Conservation (phyloP, 257 asterid genomes). For the Plectranthus barbatus region DNA sequence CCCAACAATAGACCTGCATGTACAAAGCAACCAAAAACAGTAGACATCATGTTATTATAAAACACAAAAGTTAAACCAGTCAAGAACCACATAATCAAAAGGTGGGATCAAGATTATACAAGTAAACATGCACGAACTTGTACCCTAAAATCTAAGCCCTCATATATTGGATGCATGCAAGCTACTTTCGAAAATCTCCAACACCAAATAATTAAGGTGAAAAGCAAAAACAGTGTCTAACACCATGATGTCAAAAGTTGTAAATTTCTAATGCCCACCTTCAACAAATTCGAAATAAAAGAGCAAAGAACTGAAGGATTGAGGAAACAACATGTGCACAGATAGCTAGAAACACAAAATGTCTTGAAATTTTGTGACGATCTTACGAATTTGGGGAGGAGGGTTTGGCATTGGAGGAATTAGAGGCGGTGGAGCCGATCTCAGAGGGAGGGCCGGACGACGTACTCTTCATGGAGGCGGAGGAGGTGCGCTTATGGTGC, state of each 20-base stretch:
- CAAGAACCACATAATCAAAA: neutral
- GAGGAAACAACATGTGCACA: neutral
- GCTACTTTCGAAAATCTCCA: neutral
- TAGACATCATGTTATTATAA: neutral
- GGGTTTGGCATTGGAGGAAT: constrained; percentile 38
- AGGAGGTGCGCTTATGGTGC: constrained; percentile 31
- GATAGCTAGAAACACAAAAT: neutral
- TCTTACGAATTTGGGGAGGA: constrained; percentile 54
- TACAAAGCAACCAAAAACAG: neutral
- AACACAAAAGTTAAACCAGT: neutral
- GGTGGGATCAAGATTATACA: neutral
- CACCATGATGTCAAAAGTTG: neutral
- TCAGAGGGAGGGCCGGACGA: constrained; percentile 33
- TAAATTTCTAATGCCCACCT: neutral
- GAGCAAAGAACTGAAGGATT: neutral
- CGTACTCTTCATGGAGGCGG: constrained; percentile 33
- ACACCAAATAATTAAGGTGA: too few species aligned
- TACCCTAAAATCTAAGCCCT: neutral
- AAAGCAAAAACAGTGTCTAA: too few species aligned
- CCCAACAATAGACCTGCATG: constrained; percentile 47
- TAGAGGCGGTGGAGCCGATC: constrained; percentile 30
- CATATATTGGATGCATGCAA: neutral
- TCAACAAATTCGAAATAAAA: neutral
- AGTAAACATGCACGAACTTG: neutral
- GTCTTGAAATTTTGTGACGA: neutral